phyloP scores from a whole-genome alignment of 352 stramenopile genomes.

The Pythium aphanidermatum region DNA sequence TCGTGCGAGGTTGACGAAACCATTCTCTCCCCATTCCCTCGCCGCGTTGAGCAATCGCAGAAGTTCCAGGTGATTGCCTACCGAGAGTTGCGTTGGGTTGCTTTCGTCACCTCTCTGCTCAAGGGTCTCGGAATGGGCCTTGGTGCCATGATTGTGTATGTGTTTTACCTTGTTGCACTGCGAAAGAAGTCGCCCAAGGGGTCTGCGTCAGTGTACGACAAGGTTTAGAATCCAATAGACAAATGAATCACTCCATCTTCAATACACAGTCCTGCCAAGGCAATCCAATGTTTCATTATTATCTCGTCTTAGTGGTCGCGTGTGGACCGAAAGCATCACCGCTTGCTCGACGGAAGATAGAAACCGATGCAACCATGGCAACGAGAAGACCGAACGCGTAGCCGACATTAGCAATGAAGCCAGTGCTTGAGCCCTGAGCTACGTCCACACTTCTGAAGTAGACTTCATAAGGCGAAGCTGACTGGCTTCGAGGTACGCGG shows the following conservation, averaged over 20 bases:
- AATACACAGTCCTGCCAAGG: neutral
- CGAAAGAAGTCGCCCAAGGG: conserved; percentile 35
- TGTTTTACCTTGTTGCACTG: conserved; percentile 72
- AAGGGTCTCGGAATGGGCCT: conserved; percentile 66
- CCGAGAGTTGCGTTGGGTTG: conserved; percentile 72
- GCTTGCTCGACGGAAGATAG: conserved; percentile 55
- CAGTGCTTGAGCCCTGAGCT: neutral
- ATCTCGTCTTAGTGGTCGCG: conserved; percentile 19
- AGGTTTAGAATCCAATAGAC: conserved; percentile 44
- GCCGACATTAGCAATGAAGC: conserved; percentile 5
- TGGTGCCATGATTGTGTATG: conserved; percentile 77
- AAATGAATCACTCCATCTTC: neutral
- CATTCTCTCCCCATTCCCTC: conserved; percentile 59
- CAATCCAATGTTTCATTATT: neutral
- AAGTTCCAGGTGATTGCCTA: conserved; percentile 82
- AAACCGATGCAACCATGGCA: conserved; percentile 41
- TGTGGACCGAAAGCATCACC: conserved; percentile 12
- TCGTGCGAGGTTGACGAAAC: conserved; percentile 70
- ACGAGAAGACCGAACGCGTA: conserved; percentile 34
- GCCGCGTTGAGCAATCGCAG: conserved; percentile 49
- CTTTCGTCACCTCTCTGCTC: conserved; percentile 75
- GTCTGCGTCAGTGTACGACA: conserved; percentile 55
- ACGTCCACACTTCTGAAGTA: conserved; percentile 13
- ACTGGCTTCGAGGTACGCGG: neutral
- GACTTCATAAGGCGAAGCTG: conserved; percentile 15